These are phyloP conservation scores for Passiflora organensis DNA, from an alignment of 345 rosid genomes.

Conservation along the genomic window DNA sequence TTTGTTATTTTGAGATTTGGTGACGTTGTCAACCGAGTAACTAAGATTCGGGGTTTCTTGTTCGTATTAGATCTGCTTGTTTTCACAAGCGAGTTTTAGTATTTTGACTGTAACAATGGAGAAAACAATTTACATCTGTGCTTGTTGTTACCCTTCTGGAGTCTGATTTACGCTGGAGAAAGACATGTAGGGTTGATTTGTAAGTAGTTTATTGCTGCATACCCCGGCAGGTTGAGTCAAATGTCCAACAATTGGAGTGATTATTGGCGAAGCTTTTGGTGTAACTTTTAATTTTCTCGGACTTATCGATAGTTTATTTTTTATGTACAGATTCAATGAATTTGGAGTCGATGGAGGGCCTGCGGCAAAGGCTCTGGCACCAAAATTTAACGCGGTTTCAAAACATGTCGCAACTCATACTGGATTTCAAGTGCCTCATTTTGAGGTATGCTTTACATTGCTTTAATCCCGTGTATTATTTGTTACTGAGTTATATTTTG, in stretches of 20 bases:
- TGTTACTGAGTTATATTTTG: neutral
- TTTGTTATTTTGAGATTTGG: neutral
- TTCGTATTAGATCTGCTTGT: neutral
- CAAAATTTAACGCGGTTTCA: constrained; percentile 40
- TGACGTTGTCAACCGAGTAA: neutral
- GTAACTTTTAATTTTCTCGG: neutral
- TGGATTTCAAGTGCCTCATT: constrained; percentile 46
- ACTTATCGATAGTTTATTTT: constrained; percentile 1
- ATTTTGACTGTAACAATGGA: neutral
- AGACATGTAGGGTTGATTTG: neutral
- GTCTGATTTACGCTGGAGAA: neutral
- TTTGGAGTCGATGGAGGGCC: constrained; percentile 62
- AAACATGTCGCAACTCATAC: constrained; percentile 39
- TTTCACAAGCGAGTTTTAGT: neutral
- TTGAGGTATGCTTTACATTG: constrained; percentile 32
- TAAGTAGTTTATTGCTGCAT: too few species aligned
- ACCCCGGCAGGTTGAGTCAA: too few species aligned
- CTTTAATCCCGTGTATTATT: neutral
- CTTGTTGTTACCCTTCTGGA: neutral
- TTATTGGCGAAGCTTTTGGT: neutral
- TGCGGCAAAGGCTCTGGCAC: constrained; percentile 40
- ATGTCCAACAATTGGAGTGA: too few species aligned
- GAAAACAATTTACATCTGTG: neutral
- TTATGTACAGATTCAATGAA: constrained; percentile 46
- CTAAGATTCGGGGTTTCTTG: neutral